Base-by-base conservation (phyloP, 1,284 basidiomycete species). In the Marasmius sp. region DNA sequence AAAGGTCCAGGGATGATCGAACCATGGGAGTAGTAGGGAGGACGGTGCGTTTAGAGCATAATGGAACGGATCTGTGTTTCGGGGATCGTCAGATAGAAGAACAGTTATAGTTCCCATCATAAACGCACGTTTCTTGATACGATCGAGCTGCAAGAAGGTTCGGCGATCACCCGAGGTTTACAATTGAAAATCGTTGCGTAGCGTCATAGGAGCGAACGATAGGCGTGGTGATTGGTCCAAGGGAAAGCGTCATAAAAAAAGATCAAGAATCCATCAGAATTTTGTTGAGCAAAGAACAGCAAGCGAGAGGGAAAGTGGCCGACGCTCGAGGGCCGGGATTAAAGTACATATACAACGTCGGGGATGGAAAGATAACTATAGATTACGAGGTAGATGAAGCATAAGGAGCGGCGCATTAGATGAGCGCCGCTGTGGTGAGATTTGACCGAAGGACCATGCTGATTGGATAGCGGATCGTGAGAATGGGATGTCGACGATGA, bases 401-500 rank as follows among this genome's bases (percentile, higher is more conserved):
- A 66, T 36, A 27, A 57, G 61, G 60, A 62, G 39, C 55, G 55
- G 49, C 48, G 11, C 47, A 65, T 77, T 72, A 85, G 69, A 86
- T 84, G 71, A 87, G 77, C 62, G 82, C 85, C 67, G 86, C 85
- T 62, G 75, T 72, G 70, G 81, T 78, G 66, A 87, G 83, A 71
- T 82, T 86, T 66, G 77, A 74, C 69, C 85, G 83, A 66, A 87
- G 79, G 72, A 84, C 78, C 70, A 85, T 85, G 77, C 85, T 87
- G 75, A 66, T 66, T 60, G 65, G 58, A 49, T 59, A 58, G 62
- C 52, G 59, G 65, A 65, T 64, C 62, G 62, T 65, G 67, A 56
- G 65, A 60, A 59, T 50, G 58, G 56, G 64, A 43, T 36, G 55
- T 50, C 49, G 56, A 66, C 68, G 64, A 65, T 27, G 27, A 27